Percentiles rank a stretch among this genome's conserved stretches.
phyloP scores from a whole-genome alignment of 1,139 yeast species.

The Arxiozyma bovina region DNA sequence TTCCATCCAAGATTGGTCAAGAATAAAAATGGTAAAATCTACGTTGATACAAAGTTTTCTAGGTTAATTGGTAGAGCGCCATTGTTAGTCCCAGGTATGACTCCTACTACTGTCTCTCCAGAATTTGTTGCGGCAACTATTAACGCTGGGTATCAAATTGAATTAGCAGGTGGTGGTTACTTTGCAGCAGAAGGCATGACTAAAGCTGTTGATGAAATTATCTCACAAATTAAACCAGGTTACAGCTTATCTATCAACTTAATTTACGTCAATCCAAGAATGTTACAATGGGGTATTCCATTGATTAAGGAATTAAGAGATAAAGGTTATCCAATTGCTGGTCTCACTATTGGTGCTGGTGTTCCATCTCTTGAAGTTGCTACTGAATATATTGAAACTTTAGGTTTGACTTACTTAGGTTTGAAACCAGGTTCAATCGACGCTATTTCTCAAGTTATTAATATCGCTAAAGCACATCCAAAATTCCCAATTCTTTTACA shows the following conservation, averaged over 20 bases:
- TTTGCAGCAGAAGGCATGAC: constrained; percentile 66
- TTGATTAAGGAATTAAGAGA: constrained; percentile 80
- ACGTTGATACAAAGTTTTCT: constrained; percentile 89
- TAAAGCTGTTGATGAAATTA: constrained; percentile 64
- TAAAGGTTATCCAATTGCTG: constrained; percentile 91
- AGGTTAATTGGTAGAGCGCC: constrained; percentile 92
- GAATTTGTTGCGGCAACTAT: constrained; percentile 88
- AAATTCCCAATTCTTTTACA: constrained; percentile 91
- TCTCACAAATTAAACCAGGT: constrained; percentile 64
- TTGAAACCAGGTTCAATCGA: constrained; percentile 97
- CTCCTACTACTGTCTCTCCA: constrained; percentile 94
- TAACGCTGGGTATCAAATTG: constrained; percentile 95
- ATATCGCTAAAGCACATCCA: constrained; percentile 94
- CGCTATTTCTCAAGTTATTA: constrained; percentile 75
- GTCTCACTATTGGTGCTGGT: constrained; percentile 97
- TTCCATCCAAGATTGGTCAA: constrained; percentile 79
- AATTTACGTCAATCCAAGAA: constrained; percentile 92
- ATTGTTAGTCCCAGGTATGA: constrained; percentile 97
- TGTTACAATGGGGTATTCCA: constrained; percentile 99
- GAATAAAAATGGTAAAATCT: constrained; percentile 61
- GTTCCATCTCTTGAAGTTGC: constrained; percentile 98
- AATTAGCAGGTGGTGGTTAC: constrained; percentile 98
- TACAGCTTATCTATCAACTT: constrained; percentile 84
- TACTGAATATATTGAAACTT: constrained; percentile 83
- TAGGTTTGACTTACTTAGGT: constrained; percentile 89